phyloP scores from a whole-genome alignment of 2,329 filamentous ascomycete genomes.

The Neurospora sp. region DNA sequence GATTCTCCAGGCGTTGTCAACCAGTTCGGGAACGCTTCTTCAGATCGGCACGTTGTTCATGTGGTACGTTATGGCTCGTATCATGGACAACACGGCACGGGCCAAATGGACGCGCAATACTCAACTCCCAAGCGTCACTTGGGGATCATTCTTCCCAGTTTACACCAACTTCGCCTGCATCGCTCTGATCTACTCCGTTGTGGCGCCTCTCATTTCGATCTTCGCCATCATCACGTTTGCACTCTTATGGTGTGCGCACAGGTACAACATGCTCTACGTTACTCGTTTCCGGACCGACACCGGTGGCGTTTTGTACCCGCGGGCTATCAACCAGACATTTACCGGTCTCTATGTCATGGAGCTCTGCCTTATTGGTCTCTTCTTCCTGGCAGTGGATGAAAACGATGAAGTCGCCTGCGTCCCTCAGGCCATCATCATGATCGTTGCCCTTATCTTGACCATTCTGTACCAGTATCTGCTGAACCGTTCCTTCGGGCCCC shows the following conservation, averaged over 20 bases:
- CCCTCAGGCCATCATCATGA: conserved; percentile 76
- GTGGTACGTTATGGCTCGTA: conserved; percentile 72
- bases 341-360: conserved; percentile 94
- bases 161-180: conserved; percentile 97
- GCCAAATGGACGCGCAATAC: conserved; percentile 84
- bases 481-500: conserved; percentile 72
- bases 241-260: conserved; percentile 86
- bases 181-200: conserved; percentile 75
- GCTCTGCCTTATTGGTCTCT: conserved; percentile 77
- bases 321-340: conserved; percentile 91
- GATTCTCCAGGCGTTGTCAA: conserved; percentile 85
- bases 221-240: conserved; percentile 91
- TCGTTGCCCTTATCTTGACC: conserved; percentile 62
- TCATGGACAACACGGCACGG: conserved; percentile 71
- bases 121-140: conserved; percentile 64
- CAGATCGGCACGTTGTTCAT: conserved; percentile 70
- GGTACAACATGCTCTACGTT: conserved; percentile 96
- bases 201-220: conserved; percentile 80
- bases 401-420: conserved; percentile 47
- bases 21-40: conserved; percentile 78
- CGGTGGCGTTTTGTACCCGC: conserved; percentile 82
- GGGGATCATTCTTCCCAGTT: conserved; percentile 90
- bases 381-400: conserved; percentile 63
- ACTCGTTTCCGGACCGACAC: conserved; percentile 84
- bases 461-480: conserved; percentile 68